phyloP scores from a whole-genome alignment of 257 asterid species.

The Agastache rugosa region DNA sequence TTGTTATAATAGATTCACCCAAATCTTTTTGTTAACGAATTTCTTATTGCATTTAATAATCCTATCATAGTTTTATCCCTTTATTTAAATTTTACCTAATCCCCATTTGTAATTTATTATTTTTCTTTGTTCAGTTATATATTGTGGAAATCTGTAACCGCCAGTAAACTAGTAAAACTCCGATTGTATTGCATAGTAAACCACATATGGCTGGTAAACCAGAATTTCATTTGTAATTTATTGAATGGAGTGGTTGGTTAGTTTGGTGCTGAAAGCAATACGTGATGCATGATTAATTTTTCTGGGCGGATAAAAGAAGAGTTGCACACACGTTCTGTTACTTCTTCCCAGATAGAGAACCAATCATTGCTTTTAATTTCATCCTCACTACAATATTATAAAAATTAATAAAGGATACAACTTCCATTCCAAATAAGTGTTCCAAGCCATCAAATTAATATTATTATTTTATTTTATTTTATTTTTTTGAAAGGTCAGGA shows the following conservation, averaged over 20 bases:
- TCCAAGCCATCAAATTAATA: no score
- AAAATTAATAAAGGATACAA: no score
- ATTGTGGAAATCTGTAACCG: no score
- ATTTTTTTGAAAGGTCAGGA: no score
- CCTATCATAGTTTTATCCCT: neutral
- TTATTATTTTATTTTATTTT: no score
- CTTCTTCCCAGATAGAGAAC: neutral
- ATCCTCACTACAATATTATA: neutral
- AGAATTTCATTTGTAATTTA: no score
- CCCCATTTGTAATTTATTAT: no score
- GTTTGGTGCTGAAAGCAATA: neutral
- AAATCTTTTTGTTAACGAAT: neutral
- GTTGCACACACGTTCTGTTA: neutral
- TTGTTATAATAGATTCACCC: neutral
- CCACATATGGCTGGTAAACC: no score
- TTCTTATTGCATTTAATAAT: neutral
- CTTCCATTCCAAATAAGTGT: no score
- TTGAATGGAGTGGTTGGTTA: neutral
- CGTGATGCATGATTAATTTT: neutral
- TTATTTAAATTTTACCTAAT: neutral
- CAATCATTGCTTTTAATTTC: slow-evolving; percentile 2
- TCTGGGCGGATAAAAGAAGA: neutral
- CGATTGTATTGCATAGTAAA: no score
- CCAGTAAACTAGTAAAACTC: no score
- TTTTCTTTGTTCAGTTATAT: no score